Percentiles rank a stretch among this genome's conserved stretches.
These are phyloP conservation scores for Xerocomus minutiporus DNA, from an alignment of 1,284 basidiomycete genomes.

Conservation along the genomic window DNA sequence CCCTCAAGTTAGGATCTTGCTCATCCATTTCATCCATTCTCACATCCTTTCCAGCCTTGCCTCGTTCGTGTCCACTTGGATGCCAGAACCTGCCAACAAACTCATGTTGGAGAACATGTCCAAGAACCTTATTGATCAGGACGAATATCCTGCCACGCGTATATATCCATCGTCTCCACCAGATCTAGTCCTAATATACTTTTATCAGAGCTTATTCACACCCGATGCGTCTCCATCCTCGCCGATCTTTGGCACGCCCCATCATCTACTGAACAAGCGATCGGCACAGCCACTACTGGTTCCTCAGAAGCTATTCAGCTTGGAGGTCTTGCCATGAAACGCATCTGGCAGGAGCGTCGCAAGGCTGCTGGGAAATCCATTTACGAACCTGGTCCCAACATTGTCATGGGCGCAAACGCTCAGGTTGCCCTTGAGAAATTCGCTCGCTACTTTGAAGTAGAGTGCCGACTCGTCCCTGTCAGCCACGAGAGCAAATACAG, in stretches of 20 bases:
- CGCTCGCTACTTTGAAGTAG: conserved; percentile 89
- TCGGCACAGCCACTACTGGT: conserved; percentile 92
- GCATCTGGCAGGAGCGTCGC: conserved; percentile 85
- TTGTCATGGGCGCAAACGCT: conserved; percentile 79
- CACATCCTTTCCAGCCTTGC: conserved; percentile 82
- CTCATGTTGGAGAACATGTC: conserved; percentile 81
- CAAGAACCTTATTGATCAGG: conserved; percentile 88
- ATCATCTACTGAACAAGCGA: conserved; percentile 50
- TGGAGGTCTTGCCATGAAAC: conserved; percentile 93
- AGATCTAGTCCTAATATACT: not conserved
- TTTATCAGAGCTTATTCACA: conserved; percentile 62
- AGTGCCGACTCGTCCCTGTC: conserved; percentile 77
- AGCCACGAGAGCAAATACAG: conserved; percentile 75
- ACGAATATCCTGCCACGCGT: conserved; percentile 88
- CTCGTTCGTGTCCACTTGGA: conserved; percentile 72
- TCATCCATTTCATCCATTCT: not conserved
- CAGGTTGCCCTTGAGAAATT: conserved; percentile 90
- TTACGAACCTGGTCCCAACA: conserved; percentile 77
- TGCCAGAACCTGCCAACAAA: conserved; percentile 58
- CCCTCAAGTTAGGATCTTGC: conserved; percentile 38
- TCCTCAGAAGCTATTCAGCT: conserved; percentile 92
- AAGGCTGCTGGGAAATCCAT: conserved; percentile 85
- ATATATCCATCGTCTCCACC: conserved; percentile 19
- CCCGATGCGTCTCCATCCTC: conserved; percentile 81
- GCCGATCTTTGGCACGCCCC: conserved; percentile 93